A percentile compares a stretch with the other conserved stretches of the same genome.
These are phyloP conservation scores for Fusarium poae DNA, from an alignment of 2,329 filamentous ascomycete genomes.

Conservation along the genomic window DNA sequence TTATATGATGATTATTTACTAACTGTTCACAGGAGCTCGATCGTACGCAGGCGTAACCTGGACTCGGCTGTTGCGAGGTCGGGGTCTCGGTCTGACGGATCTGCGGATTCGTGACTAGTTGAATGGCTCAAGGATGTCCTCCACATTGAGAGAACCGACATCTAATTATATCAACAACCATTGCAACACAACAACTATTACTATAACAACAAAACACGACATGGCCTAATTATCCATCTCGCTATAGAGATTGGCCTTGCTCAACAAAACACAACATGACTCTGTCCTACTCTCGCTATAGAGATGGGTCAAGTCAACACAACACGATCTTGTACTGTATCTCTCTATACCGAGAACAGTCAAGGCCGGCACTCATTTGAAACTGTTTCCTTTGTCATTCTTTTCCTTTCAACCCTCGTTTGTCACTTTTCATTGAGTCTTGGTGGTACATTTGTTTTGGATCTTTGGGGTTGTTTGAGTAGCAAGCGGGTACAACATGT, in stretches of 20 bases:
- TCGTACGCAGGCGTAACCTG: conserved; percentile 38
- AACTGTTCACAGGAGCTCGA: conserved; percentile 19
- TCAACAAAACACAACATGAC: not conserved
- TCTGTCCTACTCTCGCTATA: not conserved
- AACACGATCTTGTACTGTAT: not conserved
- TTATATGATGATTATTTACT: not conserved
- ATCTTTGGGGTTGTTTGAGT: conserved; percentile 4
- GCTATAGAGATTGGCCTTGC: not conserved
- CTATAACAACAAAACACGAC: not conserved
- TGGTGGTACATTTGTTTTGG: not conserved
- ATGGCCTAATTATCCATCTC: not conserved
- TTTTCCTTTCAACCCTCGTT: conserved; percentile 9
- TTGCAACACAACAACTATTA: not conserved
- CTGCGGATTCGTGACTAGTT: conserved; percentile 32
- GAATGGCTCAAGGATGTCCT: conserved; percentile 11
- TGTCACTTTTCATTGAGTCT: conserved; percentile 21
- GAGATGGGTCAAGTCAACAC: not conserved
- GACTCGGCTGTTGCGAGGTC: conserved; percentile 36
- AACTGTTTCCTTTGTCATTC: conserved; percentile 13
- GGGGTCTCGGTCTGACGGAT: conserved; percentile 41
- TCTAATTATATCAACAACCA: not conserved
- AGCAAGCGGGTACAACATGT: conserved; percentile 26
- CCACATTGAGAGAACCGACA: conserved; percentile 20
- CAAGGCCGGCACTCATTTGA: conserved; percentile 25
- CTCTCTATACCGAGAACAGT: not conserved